A percentile compares a stretch with the other conserved stretches of the same genome.
Evolutionary conservation across 805 yeast genomes (phyloP).

Genomic region (Saccharomyces eubayanus): DNA sequence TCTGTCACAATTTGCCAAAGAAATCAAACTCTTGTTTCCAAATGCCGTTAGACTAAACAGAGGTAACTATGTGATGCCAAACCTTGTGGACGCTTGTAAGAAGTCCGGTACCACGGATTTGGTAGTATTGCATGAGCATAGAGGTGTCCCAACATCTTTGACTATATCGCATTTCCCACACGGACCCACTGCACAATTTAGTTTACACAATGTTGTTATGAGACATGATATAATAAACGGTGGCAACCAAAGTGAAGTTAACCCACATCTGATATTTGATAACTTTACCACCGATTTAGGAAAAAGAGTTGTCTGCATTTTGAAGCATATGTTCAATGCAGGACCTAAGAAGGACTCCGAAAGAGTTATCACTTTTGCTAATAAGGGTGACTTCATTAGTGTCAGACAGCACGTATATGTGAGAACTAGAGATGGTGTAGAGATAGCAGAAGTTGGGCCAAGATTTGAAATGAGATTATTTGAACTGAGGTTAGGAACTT

Average conservation of each 20-base stretch:
- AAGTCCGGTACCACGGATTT: conserved; percentile 77
- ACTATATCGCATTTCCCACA: conserved; percentile 94
- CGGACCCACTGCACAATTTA: conserved; percentile 93
- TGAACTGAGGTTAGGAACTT: conserved; percentile 79
- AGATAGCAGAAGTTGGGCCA: conserved; percentile 96
- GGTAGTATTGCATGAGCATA: conserved; percentile 83
- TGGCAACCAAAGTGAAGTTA: conserved; percentile 84
- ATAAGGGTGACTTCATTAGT: conserved; percentile 82
- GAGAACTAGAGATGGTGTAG: conserved; percentile 79
- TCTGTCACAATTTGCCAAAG: conserved; percentile 86
- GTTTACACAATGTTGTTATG: conserved; percentile 86
- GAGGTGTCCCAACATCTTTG: conserved; percentile 95
- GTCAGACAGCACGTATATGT: conserved; percentile 95
- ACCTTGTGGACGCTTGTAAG: conserved; percentile 75
- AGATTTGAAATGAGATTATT: conserved; percentile 92
- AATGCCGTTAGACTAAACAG: conserved; percentile 82
- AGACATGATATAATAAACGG: conserved; percentile 84
- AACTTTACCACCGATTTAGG: conserved; percentile 79
- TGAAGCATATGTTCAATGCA: conserved; percentile 90
- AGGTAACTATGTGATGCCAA: conserved; percentile 85
- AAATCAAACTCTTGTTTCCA: conserved; percentile 81
- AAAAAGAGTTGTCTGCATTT: conserved; percentile 64
- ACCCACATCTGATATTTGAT: conserved; percentile 90
- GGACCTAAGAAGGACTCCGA: conserved; percentile 89
- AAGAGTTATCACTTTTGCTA: conserved; percentile 87